Conservation (phyloP, 352 stramenopile species). For the Phytophthora gonapodyides region DNA sequence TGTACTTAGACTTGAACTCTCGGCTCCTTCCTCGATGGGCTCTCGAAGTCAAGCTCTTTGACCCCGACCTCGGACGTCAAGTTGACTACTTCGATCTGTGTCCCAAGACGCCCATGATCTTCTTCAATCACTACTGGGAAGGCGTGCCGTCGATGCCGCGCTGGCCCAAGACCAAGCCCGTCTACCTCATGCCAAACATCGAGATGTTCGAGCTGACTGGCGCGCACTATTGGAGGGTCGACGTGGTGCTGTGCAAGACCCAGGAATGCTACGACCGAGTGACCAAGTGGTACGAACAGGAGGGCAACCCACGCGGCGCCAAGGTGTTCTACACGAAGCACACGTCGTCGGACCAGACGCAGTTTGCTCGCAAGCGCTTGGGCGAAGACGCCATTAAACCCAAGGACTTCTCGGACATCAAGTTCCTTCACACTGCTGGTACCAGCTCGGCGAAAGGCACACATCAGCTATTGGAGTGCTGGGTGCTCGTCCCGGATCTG, state of each 20-base stretch:
- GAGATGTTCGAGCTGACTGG: constrained; percentile 61
- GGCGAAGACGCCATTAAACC: constrained; percentile 19
- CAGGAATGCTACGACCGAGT: constrained; percentile 46
- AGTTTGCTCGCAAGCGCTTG: constrained; percentile 25
- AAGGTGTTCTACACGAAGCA: constrained; percentile 58
- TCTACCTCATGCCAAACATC: constrained; percentile 60
- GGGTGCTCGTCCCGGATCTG: constrained; percentile 44
- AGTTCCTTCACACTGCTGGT: constrained; percentile 60
- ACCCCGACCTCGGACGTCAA: constrained; percentile 18
- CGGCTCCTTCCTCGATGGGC: constrained; percentile 40
- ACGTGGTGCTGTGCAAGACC: constrained; percentile 71
- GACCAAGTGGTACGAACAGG: constrained; percentile 50
- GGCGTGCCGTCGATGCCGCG: constrained; percentile 10
- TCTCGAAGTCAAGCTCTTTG: constrained; percentile 31
- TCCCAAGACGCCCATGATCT: constrained; percentile 49
- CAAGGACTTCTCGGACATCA: constrained; percentile 47
- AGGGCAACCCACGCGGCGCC: constrained; percentile 39
- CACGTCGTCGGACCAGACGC: constrained; percentile 46
- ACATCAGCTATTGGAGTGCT: constrained; percentile 53
- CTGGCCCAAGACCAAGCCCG: constrained; percentile 42
- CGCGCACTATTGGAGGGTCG: constrained; percentile 50
- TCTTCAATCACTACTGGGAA: constrained; percentile 70
- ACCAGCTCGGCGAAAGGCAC: constrained; percentile 59
- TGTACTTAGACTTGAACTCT: constrained; percentile 37
- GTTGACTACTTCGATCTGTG: constrained; percentile 67